phyloP scores from a whole-genome alignment of 2,329 filamentous ascomycete species.

The Calonectria hongkongensis region DNA sequence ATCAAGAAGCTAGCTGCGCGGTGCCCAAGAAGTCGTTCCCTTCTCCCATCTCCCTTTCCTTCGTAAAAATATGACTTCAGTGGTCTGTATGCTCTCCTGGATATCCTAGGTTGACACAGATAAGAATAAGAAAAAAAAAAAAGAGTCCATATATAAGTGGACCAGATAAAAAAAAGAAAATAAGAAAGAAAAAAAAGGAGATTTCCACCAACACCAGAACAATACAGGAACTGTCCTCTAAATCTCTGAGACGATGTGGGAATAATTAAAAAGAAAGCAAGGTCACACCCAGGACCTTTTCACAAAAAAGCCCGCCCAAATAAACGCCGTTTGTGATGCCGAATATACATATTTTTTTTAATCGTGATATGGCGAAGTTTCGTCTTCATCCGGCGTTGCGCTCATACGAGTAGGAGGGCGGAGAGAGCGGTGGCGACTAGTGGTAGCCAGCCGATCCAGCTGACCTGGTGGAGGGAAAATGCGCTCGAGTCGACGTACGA shows the following conservation, averaged over 20 bases:
- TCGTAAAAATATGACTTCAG: background rate
- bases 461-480: slow-evolving; percentile 44
- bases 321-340: slow-evolving; percentile 53
- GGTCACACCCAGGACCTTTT: slow-evolving; percentile 42
- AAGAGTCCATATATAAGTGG: background rate
- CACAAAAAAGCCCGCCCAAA: slow-evolving; percentile 8
- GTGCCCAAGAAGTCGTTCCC: background rate
- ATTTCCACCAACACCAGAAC: slow-evolving; percentile 51
- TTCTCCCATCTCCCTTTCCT: background rate
- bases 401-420: slow-evolving; percentile 60
- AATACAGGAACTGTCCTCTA: slow-evolving; percentile 44
- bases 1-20: background rate
- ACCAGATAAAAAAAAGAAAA: slow-evolving; percentile 3
- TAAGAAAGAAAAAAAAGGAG: slow-evolving; percentile 29
- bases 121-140: slow-evolving; percentile 33
- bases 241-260: slow-evolving; percentile 27
- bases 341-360: slow-evolving; percentile 50
- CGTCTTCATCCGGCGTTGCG: background rate
- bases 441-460: slow-evolving; percentile 65
- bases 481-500: slow-evolving; percentile 56
- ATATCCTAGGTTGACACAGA: slow-evolving; percentile 1
- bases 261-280: slow-evolving; percentile 39
- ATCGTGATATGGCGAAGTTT: background rate
- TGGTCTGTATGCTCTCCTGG: slow-evolving; percentile 14
- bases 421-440: slow-evolving; percentile 62